phyloP scores from a whole-genome alignment of 768 basidiomycete genomes.

The Phaeolepiota aurea region DNA sequence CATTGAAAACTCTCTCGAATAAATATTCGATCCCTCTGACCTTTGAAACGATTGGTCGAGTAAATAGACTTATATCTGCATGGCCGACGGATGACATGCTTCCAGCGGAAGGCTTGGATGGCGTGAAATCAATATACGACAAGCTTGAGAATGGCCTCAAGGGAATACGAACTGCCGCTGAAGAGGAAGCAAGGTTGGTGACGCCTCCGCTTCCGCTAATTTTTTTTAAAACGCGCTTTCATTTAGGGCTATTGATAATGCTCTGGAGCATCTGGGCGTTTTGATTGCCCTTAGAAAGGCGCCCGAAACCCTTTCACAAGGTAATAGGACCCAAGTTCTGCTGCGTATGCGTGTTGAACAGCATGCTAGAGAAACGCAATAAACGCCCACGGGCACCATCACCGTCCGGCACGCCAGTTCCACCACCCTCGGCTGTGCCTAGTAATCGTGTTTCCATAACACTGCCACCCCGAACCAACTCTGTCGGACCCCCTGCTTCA shows the following conservation, averaged over 20 bases:
- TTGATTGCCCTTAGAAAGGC: slow-evolving; percentile 71
- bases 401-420: slow-evolving; percentile 48
- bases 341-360: neutral
- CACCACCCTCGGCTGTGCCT: slow-evolving; percentile 22
- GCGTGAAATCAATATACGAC: slow-evolving; percentile 53
- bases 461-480: slow-evolving; percentile 42
- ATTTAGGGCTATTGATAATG: slow-evolving; percentile 60
- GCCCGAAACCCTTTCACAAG: slow-evolving; percentile 49
- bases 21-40: slow-evolving; percentile 42
- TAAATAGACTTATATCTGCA: slow-evolving; percentile 61
- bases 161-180: slow-evolving; percentile 50
- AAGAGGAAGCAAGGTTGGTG: slow-evolving; percentile 57
- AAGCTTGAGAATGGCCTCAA: slow-evolving; percentile 53
- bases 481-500: slow-evolving; percentile 39
- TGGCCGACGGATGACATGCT: slow-evolving; percentile 69
- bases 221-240: slow-evolving; percentile 6
- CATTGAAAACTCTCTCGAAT: slow-evolving; percentile 46
- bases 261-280: slow-evolving; percentile 59
- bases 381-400: slow-evolving; percentile 71
- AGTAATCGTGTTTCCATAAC: slow-evolving; percentile 47
- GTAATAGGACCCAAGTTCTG: too few relatives aligned
- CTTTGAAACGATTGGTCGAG: slow-evolving; percentile 56
- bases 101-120: slow-evolving; percentile 59
- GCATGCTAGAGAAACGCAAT: slow-evolving; percentile 54
- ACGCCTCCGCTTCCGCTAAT: neutral